Conservation (phyloP, 2,329 filamentous ascomycete genomes). For the Chalaropsis ovoidea region DNA sequence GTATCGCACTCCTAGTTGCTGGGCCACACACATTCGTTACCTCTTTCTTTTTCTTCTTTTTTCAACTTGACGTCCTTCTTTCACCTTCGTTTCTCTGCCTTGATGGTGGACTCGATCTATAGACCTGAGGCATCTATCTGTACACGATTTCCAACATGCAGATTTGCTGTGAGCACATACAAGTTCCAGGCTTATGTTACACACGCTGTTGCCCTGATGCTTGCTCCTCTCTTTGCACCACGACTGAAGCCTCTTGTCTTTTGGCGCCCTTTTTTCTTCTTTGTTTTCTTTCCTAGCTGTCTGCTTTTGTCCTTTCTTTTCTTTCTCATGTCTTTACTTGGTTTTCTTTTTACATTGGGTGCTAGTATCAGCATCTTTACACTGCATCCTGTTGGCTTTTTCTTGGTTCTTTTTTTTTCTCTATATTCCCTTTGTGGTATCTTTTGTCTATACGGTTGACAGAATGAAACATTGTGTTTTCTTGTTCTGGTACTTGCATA, state of each 20-base stretch:
- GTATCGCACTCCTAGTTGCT: slow-evolving; percentile 3
- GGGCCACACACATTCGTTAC: not conserved
- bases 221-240: not conserved
- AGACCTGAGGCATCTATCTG: not conserved
- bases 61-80: not conserved
- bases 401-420: not conserved
- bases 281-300: not conserved
- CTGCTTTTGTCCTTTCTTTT: not conserved
- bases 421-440: slow-evolving; percentile 18
- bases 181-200: not conserved
- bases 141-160: not conserved
- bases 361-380: too few relatives aligned
- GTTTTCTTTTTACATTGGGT: too few relatives aligned
- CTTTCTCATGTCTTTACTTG: not conserved
- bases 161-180: not conserved
- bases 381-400: not conserved
- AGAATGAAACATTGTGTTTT: slow-evolving; percentile 8
- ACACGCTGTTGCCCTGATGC: not conserved
- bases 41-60: too few relatives aligned
- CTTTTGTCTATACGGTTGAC: slow-evolving; percentile 12
- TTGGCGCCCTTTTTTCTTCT: not conserved
- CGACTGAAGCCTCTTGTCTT: not conserved
- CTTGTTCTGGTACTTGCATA: slow-evolving; percentile 15
- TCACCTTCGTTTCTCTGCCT: not conserved
- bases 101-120: slow-evolving; percentile 4